These are phyloP conservation scores for Litchi chinensis DNA, from an alignment of 345 rosid genomes.

Conservation along the genomic window DNA sequence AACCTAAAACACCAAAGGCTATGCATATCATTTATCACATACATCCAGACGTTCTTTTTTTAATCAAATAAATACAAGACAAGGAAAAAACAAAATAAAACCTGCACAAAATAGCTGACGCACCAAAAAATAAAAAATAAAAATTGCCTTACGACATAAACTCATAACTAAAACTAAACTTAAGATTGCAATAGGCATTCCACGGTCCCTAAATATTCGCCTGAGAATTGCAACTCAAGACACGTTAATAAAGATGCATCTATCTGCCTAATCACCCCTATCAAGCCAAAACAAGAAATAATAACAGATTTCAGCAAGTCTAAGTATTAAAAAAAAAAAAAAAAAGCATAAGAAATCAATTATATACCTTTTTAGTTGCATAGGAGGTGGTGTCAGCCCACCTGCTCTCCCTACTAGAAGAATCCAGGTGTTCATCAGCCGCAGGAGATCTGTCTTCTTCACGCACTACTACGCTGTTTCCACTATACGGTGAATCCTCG, in stretches of 20 bases:
- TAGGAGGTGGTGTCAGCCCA: constrained; percentile 82
- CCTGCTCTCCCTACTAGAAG: constrained; percentile 55
- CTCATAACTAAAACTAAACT: no score
- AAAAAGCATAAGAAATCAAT: not conserved
- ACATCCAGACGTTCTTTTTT: not conserved
- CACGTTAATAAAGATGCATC: no score
- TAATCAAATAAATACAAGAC: not conserved
- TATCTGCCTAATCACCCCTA: no score
- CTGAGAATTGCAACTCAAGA: no score
- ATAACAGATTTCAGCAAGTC: no score
- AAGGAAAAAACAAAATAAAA: not conserved
- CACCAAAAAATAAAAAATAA: not conserved
- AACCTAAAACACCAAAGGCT: not conserved
- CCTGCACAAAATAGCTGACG: not conserved
- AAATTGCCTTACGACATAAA: no score
- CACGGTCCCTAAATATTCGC: no score
- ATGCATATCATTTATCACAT: not conserved
- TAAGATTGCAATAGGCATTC: no score
- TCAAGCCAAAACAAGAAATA: no score
- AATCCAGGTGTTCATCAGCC: constrained; percentile 50
- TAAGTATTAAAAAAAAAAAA: no score
- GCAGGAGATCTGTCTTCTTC: constrained; percentile 52
- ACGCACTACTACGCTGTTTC: constrained; percentile 26
- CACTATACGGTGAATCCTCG: constrained; percentile 84
- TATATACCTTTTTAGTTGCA: constrained; percentile 72